phyloP scores from a whole-genome alignment of 2,329 filamentous ascomycete species.

The Fusarium bactridioides region DNA sequence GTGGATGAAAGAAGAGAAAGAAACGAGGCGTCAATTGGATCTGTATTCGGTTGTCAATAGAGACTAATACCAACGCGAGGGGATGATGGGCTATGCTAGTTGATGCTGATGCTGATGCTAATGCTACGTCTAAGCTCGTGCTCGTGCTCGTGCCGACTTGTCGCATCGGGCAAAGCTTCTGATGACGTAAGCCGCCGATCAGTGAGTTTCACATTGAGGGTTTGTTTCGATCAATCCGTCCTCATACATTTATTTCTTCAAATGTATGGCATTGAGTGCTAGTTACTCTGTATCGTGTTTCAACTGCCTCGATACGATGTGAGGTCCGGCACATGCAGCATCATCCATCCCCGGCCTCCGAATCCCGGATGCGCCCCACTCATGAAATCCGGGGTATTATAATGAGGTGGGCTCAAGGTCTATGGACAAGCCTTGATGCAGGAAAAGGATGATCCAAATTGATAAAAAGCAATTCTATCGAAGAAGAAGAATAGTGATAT shows the following conservation, averaged over 20 bases:
- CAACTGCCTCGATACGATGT: not conserved
- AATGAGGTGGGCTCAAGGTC: not conserved
- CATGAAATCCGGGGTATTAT: not conserved
- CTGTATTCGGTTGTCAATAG: conserved; percentile 40
- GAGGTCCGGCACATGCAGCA: not conserved
- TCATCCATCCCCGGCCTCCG: not conserved
- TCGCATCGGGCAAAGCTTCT: conserved; percentile 25
- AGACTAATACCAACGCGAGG: conserved; percentile 8
- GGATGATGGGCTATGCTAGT: not conserved
- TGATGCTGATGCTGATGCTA: not conserved
- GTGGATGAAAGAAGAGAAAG: conserved; percentile 1
- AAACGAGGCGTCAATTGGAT: conserved; percentile 16
- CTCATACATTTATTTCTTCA: not conserved
- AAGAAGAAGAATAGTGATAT: not conserved
- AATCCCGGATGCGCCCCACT: conserved; percentile 5
- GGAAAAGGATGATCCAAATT: not conserved
- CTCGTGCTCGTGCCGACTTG: conserved; percentile 27
- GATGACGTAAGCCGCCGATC: conserved; percentile 38
- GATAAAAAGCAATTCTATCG: not conserved
- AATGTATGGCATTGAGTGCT: not conserved
- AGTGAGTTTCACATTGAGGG: not conserved
- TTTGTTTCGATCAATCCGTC: not conserved
- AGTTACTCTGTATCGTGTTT: too few relatives aligned
- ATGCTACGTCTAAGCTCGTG: not conserved
- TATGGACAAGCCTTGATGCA: too few relatives aligned